Evolutionary conservation across 306 rosid genomes (phyloP).

Genomic region (Astragalus membranaceus): DNA sequence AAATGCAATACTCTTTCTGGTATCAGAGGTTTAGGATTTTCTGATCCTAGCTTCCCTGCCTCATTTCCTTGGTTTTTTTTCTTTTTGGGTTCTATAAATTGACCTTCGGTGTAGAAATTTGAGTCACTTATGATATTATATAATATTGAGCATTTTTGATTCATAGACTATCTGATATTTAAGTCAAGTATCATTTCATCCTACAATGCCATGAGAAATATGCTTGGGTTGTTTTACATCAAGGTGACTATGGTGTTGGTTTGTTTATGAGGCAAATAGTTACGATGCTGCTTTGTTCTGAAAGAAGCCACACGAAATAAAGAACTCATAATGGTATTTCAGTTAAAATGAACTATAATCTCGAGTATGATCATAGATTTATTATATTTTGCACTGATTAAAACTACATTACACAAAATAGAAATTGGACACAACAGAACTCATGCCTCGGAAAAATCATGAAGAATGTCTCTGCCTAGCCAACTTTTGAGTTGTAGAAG

Average conservation of each 20-base stretch:
- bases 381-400: too few relatives aligned
- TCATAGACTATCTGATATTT: background rate
- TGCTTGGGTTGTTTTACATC: background rate
- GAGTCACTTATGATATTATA: background rate
- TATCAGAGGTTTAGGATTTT: too few relatives aligned
- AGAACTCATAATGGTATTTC: background rate
- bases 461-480: conserved; percentile 98
- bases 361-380: too few relatives aligned
- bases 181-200: background rate
- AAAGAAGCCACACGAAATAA: background rate
- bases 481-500: conserved; percentile 86
- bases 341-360: too few relatives aligned
- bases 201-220: background rate
- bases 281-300: background rate
- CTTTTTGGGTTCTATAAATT: background rate
- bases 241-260: background rate
- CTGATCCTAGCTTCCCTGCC: too few relatives aligned
- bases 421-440: background rate
- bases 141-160: background rate
- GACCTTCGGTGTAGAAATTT: background rate
- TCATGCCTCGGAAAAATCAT: conserved; percentile 81
- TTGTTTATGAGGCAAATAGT: background rate
- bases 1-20: too few relatives aligned
- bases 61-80: too few relatives aligned
- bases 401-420: background rate